Conservation (phyloP, 441 rosid species). For the Brassica hybrid region DNA sequence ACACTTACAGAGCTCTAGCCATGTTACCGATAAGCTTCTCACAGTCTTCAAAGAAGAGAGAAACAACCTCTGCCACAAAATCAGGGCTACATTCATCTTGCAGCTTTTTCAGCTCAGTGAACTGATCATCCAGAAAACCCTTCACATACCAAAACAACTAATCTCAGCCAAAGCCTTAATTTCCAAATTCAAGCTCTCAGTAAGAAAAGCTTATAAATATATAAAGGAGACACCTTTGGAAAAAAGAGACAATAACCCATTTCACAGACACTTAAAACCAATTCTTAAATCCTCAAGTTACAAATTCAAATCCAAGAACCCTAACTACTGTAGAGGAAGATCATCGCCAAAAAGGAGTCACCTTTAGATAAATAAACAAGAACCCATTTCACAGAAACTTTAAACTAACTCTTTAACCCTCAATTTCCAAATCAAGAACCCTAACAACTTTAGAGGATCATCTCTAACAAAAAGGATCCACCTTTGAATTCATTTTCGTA, state of each 20-base stretch:
- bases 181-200: background rate
- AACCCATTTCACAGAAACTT: conserved; percentile 19
- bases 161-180: conserved; percentile 10
- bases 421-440: conserved; percentile 1
- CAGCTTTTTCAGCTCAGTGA: conserved; percentile 66
- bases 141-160: conserved; percentile 5
- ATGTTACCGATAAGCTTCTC: conserved; percentile 71
- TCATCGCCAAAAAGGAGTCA: conserved; percentile 12
- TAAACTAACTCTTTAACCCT: background rate
- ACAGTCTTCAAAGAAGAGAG: conserved; percentile 75
- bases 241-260: background rate
- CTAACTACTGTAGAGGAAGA: background rate
- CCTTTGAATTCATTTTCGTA: conserved; percentile 12
- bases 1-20: conserved; percentile 67
- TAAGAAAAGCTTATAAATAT: background rate
- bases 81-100: conserved; percentile 80
- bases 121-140: conserved; percentile 66
- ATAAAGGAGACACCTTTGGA: conserved; percentile 5
- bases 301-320: conserved; percentile 1
- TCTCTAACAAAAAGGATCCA: conserved; percentile 6
- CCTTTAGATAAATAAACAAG: background rate
- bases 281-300: background rate
- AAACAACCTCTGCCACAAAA: conserved; percentile 70
- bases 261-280: conserved; percentile 7
- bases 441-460: background rate